Percentiles rank a stretch among this genome's conserved stretches.
These are phyloP conservation scores for Aspergillus candidus DNA, from an alignment of 2,329 filamentous ascomycete species.

Conservation along the genomic window DNA sequence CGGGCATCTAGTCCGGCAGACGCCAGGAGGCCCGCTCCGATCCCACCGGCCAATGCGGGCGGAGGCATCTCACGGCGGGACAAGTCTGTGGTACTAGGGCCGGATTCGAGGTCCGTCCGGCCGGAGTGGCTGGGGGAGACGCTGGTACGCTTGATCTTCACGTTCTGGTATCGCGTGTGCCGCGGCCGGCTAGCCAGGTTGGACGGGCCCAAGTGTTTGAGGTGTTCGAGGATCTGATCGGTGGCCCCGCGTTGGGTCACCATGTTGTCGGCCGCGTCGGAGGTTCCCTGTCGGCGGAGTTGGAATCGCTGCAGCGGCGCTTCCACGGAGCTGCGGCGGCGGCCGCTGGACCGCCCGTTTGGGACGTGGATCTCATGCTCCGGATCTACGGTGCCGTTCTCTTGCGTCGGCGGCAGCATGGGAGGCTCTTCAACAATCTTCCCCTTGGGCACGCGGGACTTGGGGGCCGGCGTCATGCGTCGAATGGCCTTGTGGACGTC, in stretches of 20 bases:
- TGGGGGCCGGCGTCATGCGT: conserved; percentile 76
- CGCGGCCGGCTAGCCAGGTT: conserved; percentile 57
- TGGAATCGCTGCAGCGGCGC: conserved; percentile 37
- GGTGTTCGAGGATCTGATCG: conserved; percentile 52
- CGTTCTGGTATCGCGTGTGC: conserved; percentile 55
- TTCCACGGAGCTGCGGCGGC: conserved; percentile 31
- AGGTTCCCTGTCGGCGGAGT: conserved; percentile 30
- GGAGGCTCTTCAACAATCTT: conserved; percentile 47
- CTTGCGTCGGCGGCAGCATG: conserved; percentile 25
- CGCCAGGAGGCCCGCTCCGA: conserved; percentile 49
- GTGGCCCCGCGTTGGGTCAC: conserved; percentile 47
- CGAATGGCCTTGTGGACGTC: conserved; percentile 98
- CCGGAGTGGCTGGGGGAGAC: conserved; percentile 27
- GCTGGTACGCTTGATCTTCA: conserved; percentile 59
- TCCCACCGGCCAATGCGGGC: conserved; percentile 44
- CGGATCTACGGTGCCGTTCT: conserved; percentile 41
- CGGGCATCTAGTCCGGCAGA: conserved; percentile 54
- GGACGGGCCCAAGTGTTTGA: conserved; percentile 59
- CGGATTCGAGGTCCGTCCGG: conserved; percentile 31
- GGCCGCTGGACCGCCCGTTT: conserved; percentile 6
- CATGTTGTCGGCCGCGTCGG: conserved; percentile 22
- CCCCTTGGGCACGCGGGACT: conserved; percentile 59
- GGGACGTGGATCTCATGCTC: conserved; percentile 36
- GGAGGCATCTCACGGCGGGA: conserved; percentile 19
- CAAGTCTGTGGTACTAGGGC: conserved; percentile 39